Base-by-base conservation (phyloP, 1,284 basidiomycete genomes). In the Cryptococcus hybrid region DNA sequence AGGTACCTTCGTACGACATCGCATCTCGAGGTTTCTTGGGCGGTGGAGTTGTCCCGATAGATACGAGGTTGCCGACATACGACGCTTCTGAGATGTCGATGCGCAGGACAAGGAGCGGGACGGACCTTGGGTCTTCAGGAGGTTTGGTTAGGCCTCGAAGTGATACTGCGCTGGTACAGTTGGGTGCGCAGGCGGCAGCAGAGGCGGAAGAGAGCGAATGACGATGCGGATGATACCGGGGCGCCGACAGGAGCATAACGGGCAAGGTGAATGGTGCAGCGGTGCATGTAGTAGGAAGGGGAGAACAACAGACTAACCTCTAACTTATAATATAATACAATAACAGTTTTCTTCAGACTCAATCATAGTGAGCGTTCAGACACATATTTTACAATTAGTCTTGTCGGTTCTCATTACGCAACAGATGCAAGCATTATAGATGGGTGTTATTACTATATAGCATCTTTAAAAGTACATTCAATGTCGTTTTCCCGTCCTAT, bases 11-110 rank as follows among this genome's bases (percentile, higher is more conserved):
- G 7, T 96, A 97, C 74, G 83, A 83, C 12, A 83, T 90, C 48
- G 89, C 91, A 1, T 84, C 85, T 57, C 80, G 86, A 11, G 92
- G 90, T 6, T 93, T 92, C 77, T 80, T 92, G 38, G 92, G 90
- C 37, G 84, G 84, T 0, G 90, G 91, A 5, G 87, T 94, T 11
- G 87, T 89, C 6, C 92, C 93, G 8, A 78, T 96, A 67, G 84
- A 84, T 68, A 87, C 85, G 62, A 88, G 87, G 6, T 71, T 92
- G 63, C 91, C 91, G 58, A 88, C 86, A 51, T 94, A 94, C 65
- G 88, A 89, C 65, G 89, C 89, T 60, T 79, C 73, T 3, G 73
- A 79, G 61, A 51, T 64, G n/a, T 49, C 52, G 40, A 61, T 70
- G 47, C 64, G 67, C 53, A 58, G 67, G 47, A 64, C 69, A 35